Base-by-base conservation (phyloP, 2,329 filamentous ascomycete genomes). In the Fusarium sp. region DNA sequence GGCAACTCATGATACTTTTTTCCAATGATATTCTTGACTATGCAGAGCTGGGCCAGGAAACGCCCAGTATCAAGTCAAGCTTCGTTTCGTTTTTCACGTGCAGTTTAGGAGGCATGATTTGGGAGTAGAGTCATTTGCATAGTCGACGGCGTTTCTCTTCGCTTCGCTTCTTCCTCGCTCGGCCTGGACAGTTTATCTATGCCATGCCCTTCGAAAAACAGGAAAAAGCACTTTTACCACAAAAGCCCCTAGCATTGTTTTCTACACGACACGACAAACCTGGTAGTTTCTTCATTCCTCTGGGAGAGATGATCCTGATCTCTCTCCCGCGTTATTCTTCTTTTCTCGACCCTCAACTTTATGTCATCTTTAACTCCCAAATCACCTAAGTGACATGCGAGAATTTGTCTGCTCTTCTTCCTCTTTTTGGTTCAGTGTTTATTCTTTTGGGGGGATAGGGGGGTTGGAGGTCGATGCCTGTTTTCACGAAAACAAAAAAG, bases 41-140 rank as follows among this genome's bases (percentile, higher is more conserved):
- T 62, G 28, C 28, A 31, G 28, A 51, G 53, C 61, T 69, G 65
- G 61, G 69, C 57, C 55, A 45, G 59, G 56, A 56, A 61, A 61
- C 43, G 57, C 58, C 57, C 51, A 46, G 44, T 44, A 34, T 51
- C 44, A 46, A 64, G 47, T 51, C 44, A 46, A 64, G 44, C 65
- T 62, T 73, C 60, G 56, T 68, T 70, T 71, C 65, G 26, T 38
- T 60, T 71, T 54, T 50, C 58, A 53, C 26, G 33, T 70, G 67
- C 59, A 65, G 62, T 71, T 73, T 54, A 67, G 73, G 70, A 74
- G 71, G 70, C 69, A 75, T 77, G 72, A 67, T 73, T 75, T 73
- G 62, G 75, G 70, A 76, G 72, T 73, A 77, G 73, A 77, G 66
- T 77, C 72, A 72, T 73, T 75, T 81, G 79, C 79, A 81, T 81